A percentile compares a stretch with the other conserved stretches of the same genome.
These are phyloP conservation scores for Podaxis carcinomalis DNA, from an alignment of 768 basidiomycete species.

Conservation along the genomic window DNA sequence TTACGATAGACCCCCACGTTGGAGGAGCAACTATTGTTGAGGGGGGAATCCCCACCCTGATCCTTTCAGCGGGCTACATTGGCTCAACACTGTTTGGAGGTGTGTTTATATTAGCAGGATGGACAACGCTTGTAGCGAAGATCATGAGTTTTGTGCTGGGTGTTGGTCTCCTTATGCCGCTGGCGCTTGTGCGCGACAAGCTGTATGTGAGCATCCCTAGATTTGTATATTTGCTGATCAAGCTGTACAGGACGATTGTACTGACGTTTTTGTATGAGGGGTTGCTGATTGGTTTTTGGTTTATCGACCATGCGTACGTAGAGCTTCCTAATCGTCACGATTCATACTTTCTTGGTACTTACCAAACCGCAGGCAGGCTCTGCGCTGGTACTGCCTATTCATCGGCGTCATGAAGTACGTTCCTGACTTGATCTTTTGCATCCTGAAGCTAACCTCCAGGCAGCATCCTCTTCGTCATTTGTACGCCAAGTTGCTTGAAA, in stretches of 20 bases:
- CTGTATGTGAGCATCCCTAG: slow-evolving; percentile 47
- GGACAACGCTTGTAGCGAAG: slow-evolving; percentile 88
- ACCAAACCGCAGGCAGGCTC: slow-evolving; percentile 50
- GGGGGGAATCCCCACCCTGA: slow-evolving; percentile 68
- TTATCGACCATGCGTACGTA: slow-evolving; percentile 84
- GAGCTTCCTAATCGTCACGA: neutral
- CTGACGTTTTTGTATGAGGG: slow-evolving; percentile 82
- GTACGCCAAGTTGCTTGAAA: slow-evolving; percentile 38
- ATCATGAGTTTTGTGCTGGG: slow-evolving; percentile 89
- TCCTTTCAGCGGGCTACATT: slow-evolving; percentile 76
- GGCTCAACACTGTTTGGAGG: slow-evolving; percentile 82
- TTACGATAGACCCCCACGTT: slow-evolving; percentile 81
- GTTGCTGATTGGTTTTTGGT: slow-evolving; percentile 91
- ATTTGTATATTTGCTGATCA: neutral
- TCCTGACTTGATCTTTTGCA: neutral
- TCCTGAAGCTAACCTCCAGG: slow-evolving; percentile 5
- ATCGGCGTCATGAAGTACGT: slow-evolving; percentile 82
- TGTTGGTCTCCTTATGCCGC: slow-evolving; percentile 80
- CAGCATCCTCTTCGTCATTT: slow-evolving; percentile 84
- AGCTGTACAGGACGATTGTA: slow-evolving; percentile 67
- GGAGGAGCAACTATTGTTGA: slow-evolving; percentile 77
- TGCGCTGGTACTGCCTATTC: slow-evolving; percentile 83
- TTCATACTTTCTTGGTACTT: neutral
- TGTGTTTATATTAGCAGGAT: slow-evolving; percentile 78
- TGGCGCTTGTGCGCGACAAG: slow-evolving; percentile 86